phyloP scores from a whole-genome alignment of 352 stramenopile species.

The Phytopythium boreale region DNA sequence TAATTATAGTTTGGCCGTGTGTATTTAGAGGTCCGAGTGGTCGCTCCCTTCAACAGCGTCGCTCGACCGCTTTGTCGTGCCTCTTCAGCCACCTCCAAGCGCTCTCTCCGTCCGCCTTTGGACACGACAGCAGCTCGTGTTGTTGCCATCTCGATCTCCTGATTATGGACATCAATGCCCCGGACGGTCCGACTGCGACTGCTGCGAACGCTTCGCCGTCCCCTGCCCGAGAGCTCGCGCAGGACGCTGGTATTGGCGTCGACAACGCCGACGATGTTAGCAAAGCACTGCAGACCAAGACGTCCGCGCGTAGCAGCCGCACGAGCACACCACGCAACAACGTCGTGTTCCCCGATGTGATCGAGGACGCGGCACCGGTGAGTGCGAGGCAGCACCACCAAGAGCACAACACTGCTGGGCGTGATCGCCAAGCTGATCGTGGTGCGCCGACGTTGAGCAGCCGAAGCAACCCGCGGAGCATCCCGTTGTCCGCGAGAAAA shows the following conservation, averaged over 20 bases:
- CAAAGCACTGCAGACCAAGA: not conserved
- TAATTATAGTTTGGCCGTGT: not conserved
- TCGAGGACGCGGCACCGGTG: not conserved
- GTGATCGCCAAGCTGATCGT: not conserved
- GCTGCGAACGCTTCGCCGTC: not conserved
- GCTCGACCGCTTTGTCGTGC: not conserved
- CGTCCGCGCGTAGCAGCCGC: not conserved
- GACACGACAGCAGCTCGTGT: not conserved
- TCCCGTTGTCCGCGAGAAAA: conserved; percentile 17
- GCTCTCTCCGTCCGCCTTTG: not conserved
- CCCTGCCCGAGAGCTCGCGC: not conserved
- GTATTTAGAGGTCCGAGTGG: not conserved
- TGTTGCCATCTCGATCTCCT: not conserved
- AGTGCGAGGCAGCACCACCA: not conserved
- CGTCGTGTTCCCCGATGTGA: conserved; percentile 3
- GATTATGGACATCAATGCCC: not conserved
- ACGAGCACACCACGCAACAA: not conserved
- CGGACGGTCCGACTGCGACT: not conserved
- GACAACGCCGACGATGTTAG: not conserved
- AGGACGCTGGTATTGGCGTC: not conserved
- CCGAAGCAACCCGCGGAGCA: conserved; percentile 3
- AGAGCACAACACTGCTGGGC: not conserved
- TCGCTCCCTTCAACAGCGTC: not conserved
- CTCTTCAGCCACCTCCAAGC: not conserved
- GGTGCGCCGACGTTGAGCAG: conserved; percentile 1